Evolutionary conservation across 257 asterid species (phyloP).

Genomic region (Solanum boliviense): DNA sequence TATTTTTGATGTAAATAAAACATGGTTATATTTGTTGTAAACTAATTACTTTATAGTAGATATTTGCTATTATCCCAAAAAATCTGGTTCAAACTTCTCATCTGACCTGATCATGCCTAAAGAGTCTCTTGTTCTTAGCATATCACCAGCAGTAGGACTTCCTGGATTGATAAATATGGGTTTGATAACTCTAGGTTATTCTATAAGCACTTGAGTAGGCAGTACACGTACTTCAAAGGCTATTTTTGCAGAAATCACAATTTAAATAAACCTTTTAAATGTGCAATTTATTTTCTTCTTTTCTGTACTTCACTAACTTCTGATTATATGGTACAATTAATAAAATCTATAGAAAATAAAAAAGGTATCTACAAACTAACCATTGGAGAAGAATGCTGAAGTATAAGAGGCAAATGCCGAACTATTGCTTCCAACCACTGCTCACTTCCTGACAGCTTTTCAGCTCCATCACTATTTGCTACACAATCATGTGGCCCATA

Average conservation of each 20-base stretch:
- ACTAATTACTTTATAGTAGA: not conserved
- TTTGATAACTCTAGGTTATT: not conserved
- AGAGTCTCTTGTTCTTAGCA: not conserved
- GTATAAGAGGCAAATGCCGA: slow-evolving; percentile 62
- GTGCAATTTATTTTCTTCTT: not conserved
- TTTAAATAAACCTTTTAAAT: not conserved
- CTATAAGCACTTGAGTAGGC: not conserved
- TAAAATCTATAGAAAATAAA: not conserved
- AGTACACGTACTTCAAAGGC: not conserved
- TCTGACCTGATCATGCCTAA: not conserved
- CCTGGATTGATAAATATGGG: not conserved
- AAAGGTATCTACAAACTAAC: slow-evolving; percentile 30
- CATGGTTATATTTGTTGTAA: not conserved
- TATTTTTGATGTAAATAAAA: not conserved
- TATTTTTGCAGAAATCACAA: not conserved
- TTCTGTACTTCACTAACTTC: not conserved
- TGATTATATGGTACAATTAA: not conserved
- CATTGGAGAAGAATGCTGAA: slow-evolving; percentile 71
- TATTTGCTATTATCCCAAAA: not conserved
- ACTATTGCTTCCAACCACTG: slow-evolving; percentile 72
- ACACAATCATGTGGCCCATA: slow-evolving; percentile 38
- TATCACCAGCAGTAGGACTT: not conserved
- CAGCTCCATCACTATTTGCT: slow-evolving; percentile 29
- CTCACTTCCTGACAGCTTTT: slow-evolving; percentile 43
- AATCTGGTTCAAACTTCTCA: not conserved